A percentile compares a stretch with the other conserved stretches of the same genome.
Conservation (phyloP, 305 asterid genomes). For the Rubia tinctorum region DNA sequence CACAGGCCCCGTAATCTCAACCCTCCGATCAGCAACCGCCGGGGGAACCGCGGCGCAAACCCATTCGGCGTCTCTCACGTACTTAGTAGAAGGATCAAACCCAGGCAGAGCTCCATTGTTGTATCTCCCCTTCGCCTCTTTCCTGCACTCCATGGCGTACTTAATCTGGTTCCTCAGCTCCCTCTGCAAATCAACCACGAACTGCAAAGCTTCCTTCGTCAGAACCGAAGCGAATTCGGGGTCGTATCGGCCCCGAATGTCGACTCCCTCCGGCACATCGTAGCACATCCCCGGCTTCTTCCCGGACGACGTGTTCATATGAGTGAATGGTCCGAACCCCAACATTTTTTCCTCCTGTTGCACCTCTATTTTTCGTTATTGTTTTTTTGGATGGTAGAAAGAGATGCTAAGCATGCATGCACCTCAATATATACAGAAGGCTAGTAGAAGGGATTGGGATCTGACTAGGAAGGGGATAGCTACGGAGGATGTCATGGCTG, state of each 20-base stretch:
- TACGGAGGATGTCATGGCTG: background rate
- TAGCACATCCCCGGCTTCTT: constrained; percentile 37
- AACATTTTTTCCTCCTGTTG: constrained; percentile 34
- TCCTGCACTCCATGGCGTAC: constrained; percentile 78
- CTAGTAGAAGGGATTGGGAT: background rate
- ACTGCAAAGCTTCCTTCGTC: constrained; percentile 59
- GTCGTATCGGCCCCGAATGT: constrained; percentile 73
- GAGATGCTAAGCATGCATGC: background rate
- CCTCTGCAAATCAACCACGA: constrained; percentile 71
- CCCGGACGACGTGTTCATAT: constrained; percentile 9
- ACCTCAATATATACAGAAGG: background rate
- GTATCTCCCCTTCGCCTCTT: constrained; percentile 57
- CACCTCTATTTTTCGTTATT: no score
- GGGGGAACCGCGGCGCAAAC: constrained; percentile 63
- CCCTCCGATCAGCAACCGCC: constrained; percentile 80
- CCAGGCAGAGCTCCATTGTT: constrained; percentile 62
- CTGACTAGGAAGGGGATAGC: background rate
- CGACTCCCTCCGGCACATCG: constrained; percentile 80
- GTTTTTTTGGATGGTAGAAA: background rate
- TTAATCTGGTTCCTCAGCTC: constrained; percentile 56
- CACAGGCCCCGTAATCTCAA: constrained; percentile 95
- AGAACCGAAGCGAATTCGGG: constrained; percentile 54
- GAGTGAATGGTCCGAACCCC: constrained; percentile 43
- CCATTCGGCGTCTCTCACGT: constrained; percentile 69
- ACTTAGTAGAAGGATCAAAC: constrained; percentile 74